Evolutionary conservation across 129 eudicot genomes (phyloP), one percentile per base, ranked within the genome.

Genomic region (Tagetes patula): DNA sequence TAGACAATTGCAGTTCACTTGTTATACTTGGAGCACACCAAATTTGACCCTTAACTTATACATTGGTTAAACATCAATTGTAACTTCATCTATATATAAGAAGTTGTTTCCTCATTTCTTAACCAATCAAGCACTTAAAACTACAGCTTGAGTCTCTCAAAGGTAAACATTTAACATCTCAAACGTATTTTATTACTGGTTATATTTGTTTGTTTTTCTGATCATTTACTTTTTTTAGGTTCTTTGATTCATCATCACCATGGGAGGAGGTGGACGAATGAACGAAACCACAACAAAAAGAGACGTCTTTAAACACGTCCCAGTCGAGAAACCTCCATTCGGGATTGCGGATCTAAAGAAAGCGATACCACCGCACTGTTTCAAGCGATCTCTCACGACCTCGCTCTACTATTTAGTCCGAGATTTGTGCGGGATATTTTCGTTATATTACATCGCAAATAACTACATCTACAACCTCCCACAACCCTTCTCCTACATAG

Each of bases 181-280:
- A 20, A 20, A 20, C 27, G 27, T 20, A 20, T 20, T 20, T 20
- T 20, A 20, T 20, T 20, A 20, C 27, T 20, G 27, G 27, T 20
- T 20, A 20, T 20, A 20, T 20, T 20, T 20, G 27, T 20, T 20
- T 20, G 27, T 20, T 4, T 14, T 32, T 20, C 13, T 39, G 6
- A 14, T 53, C 13, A 2, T 46, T 70, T 55, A 3, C 30, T 71
- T 13, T 10, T 31, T 31, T 6, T 54, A 64, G 79, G 54, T 65
- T 64, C 14, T 64, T 64, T 4, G 36, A 74, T 63, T 3, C 27
- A 20, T 47, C 30, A 43, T 43, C 48, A 75, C 41, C 45, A 81
- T 75, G 84, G 84, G 84, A 41, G 80, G 67, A 13, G 81, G 84
- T 31, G 84, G 84, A 8, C 73, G 84, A 2, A 81, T 81, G 74